Base-by-base conservation (phyloP, 257 asterid genomes). In the Przewalskia tangutica region DNA sequence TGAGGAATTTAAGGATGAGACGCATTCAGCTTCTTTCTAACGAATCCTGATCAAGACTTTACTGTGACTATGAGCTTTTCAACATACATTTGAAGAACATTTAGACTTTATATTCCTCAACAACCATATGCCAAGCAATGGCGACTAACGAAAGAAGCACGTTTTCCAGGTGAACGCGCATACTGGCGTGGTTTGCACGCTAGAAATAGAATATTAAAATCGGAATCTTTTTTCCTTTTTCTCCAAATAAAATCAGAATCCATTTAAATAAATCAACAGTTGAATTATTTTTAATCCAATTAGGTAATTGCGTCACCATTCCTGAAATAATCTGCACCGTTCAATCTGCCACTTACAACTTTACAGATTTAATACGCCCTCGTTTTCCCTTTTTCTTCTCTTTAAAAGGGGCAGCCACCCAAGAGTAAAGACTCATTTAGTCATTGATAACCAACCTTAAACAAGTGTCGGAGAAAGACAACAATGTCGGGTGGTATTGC, bases 401-500 rank as follows among this genome's bases (percentile, higher is more conserved):
- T 48, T 20, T 27, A 70, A 73, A 5, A n/a, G 79, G 13, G 13
- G 38, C 60, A 50, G 44, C 79, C 42, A 50, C 23, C 79, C 42
- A 48, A 23, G 1, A 27, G 6, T 27, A 27, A 27, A 27, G 10
- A 36, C 6, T 70, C 38, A 46, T 73, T 65, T 48, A 13, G 20
- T 73, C 32, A 27, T 2, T 27, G 32, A 27, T 27, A 27, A 27
- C 32, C 32, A 27, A 27, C 32, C 32, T 27, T 27, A 27, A 27
- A 27, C 32, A 27, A 27, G 32, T 27, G 32, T 27, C 32, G 32
- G 32, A 27, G 32, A 2, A 68, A 34, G 18, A 34, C 79, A 64
- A 81, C 13, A 83, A 86, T 86, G 89, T 86, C 89, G 11, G 88
- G 87, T 40, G 90, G 90, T 2, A 87, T 87, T 58, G 87, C 98